Evolutionary conservation across 75 land plant genomes (phyloP), one percentile per base, ranked within the genome.

Genomic region (Cupressus sempervirens): DNA sequence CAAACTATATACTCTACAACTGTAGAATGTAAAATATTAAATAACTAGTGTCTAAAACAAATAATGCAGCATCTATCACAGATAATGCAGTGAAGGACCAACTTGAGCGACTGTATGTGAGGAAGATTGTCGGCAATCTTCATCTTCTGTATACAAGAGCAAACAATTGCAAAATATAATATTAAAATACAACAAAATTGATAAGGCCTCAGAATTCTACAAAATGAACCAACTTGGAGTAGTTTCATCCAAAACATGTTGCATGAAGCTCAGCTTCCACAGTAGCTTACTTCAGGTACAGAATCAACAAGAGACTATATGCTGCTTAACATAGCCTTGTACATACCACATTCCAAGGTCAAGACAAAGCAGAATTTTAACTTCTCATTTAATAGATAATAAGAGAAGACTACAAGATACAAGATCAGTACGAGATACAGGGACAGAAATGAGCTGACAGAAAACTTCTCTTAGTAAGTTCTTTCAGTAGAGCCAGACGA

Each of bases 131-230:
- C 36, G 2, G 15, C 12, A 72, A 29, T 9, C 35, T 72, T 3
- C 74, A 23, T 72, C 74, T 14, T 72, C 74, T 72, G 15, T 32
- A 72, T 62, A 62, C 67, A 32, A 32, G 73, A 30, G 15, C 34
- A 72, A 12, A 72, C 15, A 35, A 32, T 72, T 30, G 35, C 74
- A 72, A 7, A 32, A 32, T 72, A 72, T 72, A 10, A 72, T 72
- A 72, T 32, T 72, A 30, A 29, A 72, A 30, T 72, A 72, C 74
- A 72, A 72, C 74, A 72, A 72, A 72, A 72, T 72, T 72, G 74
- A 72, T 72, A 23, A 72, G 74, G 74, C 74, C 74, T 72, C 74
- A 32, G 4, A 23, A 72, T 72, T 32, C 74, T 72, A 72, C 74
- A 72, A 30, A 72, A 72, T 72, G 74, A 72, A 72, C 35, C 35